Evolutionary conservation across 176 grass and related monocot species (phyloP).

Genomic region (bread wheat (Triticum aestivum)): IWGSC_CS_RefSeq_v2.1 NC_057802.1:250025770-250026269

Average conservation of each 20-base stretch:
- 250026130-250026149: not conserved
- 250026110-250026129: not conserved
- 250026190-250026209: not conserved
- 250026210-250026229: not conserved
- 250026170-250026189: not conserved
- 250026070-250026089: slow-evolving; percentile 22
- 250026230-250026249: not conserved
- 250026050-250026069: slow-evolving; percentile 28
- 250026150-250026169: not conserved
- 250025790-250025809: slow-evolving; percentile 24
- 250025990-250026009: slow-evolving; percentile 72
- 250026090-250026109: not conserved
- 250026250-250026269: no score
- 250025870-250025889: slow-evolving; percentile 45
- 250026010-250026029: slow-evolving; percentile 68
- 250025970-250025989: slow-evolving; percentile 7
- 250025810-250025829: slow-evolving; percentile 45
- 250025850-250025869: slow-evolving; percentile 35
- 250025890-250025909: slow-evolving; percentile 49
- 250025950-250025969: slow-evolving; percentile 18
- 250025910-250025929: slow-evolving; percentile 40
- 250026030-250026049: slow-evolving; percentile 44
- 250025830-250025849: slow-evolving; percentile 43
- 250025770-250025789: slow-evolving; percentile 22
- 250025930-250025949: slow-evolving; percentile 21